Evolutionary conservation across 192 early-diverging fungal species (phyloP), one percentile per base, ranked within the genome.

Genomic region (Radiomyces spectabilis): DNA sequence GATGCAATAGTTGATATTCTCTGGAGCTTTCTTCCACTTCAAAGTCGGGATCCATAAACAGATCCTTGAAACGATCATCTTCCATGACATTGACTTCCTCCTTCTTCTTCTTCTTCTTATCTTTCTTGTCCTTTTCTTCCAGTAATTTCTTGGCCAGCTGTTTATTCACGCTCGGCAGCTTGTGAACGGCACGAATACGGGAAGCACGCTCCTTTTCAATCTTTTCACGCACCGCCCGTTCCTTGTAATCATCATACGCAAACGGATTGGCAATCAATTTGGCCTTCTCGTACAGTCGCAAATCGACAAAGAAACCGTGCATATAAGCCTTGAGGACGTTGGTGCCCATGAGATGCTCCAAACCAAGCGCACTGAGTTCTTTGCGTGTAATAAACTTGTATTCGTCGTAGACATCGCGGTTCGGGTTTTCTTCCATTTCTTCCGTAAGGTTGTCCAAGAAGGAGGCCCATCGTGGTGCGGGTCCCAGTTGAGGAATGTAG

Each of bases 281-380:
- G 35, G 95, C 95, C 51, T 93, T 91, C 68, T 98, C 90, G 59
- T 98, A 97, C 42, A 98, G 69, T 29, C 93, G 83, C 65, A 93
- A 79, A 59, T 98, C 93, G 39, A 98, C 77, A 68, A 98, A 98
- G 85, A 92, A 98, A 46, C 95, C 95, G 68, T 98, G 95, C 94
- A 98, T 96, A 60, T 98, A 98, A 1, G 94, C 88, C 59, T 91
- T 93, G 58, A 96, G 81, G 7, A 94, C 82, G 55, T 88, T 83
- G 30, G 92, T 91, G 21, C 95, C 95, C 51, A 99, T 75, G 18
- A 95, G 76, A 56, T 97, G 91, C 46, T 94, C 87, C 61, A 99
- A 74, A 15, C 88, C 89, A 54, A 98, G 84, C 41, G 73, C 62
- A 15, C 82, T 65, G 10, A 98, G 78, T 61, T 98, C 96, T 49